Conservation (phyloP, 2,329 filamentous ascomycete genomes). For the Penicillium sumatraense region DNA sequence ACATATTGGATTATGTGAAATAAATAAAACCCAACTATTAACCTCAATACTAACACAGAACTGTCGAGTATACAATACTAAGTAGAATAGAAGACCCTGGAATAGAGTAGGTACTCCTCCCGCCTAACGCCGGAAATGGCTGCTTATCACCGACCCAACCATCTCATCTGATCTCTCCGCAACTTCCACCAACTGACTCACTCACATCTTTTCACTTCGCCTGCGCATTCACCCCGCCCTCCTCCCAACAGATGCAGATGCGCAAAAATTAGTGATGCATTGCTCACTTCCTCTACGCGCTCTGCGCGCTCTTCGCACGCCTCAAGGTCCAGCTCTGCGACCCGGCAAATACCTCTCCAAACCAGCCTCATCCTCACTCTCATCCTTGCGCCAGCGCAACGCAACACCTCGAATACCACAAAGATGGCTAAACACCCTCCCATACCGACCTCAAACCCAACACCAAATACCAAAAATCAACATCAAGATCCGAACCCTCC, state of each 20-base stretch:
- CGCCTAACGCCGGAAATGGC: constrained; percentile 13
- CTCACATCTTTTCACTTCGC: neutral
- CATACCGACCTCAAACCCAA: neutral
- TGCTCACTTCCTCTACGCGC: constrained; percentile 1
- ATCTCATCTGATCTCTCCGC: neutral
- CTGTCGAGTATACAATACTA: too few species aligned
- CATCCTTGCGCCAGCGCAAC: neutral
- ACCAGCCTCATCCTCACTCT: neutral
- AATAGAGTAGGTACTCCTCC: neutral
- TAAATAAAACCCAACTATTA: too few species aligned
- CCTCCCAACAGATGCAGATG: neutral
- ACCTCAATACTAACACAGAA: too few species aligned
- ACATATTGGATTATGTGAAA: too few species aligned
- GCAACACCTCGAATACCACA: constrained; percentile 2
- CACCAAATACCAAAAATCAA: constrained; percentile 5
- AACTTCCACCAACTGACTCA: constrained; percentile 6
- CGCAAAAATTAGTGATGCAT: neutral
- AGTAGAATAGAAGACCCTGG: neutral
- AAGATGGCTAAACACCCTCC: constrained; percentile 2
- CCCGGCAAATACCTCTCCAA: neutral
- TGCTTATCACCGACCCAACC: constrained; percentile 18
- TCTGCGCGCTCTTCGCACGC: constrained; percentile 5
- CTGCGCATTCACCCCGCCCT: neutral
- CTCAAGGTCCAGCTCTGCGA: neutral
- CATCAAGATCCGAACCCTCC: too few species aligned